Base-by-base conservation (phyloP, 2,329 filamentous ascomycete genomes). In the Ophiosphaerella herpotricha region DNA sequence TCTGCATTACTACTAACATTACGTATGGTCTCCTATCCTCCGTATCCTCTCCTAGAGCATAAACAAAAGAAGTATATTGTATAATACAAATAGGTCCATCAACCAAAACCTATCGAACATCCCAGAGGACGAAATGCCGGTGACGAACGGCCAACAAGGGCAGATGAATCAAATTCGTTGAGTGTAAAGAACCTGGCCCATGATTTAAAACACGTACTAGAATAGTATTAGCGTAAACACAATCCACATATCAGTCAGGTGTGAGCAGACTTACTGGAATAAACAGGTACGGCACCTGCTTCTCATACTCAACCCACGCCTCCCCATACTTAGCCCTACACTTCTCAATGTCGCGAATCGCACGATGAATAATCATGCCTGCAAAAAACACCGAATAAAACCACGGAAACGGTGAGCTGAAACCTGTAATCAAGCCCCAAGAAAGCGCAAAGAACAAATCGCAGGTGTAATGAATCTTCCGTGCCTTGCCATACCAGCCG, bases 341-440 rank as follows among this genome's bases (percentile, higher is more conserved):
- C 57, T 86, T 81, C 70, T 88, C 80, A 52, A 92, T 89, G 68
- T 95, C 90, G 52, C 90, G 81, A 58, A 78, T 78, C 4, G 89
- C 87, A 51, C 90, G 87, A 73, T 95, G 90, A 8, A 85, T 79
- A 66, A 94, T 93, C 89, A 93, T 93, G 60, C 76, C 75, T 14
- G 80, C 78, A 71, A 95, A 95, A 78, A 95, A 95, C 32, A 89
- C 73, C 0, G 89, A 88, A 70, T 95, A 93, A 75, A 95, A 94
- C 89, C 90, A 95, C 1, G 90, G 90, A 75, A 93, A 92, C 0
- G 90, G 89, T 67, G 86, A 90, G 32, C 79, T 78, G 75, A 93
- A 92, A 9, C 90, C 90, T 2, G 88, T 91, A 60, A 93, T 86
- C n/a, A 92, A 74, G 21, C 86, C 90, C 90, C 90, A 94, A 55